These are phyloP conservation scores for Leccinum arenicola DNA, from an alignment of 768 basidiomycete genomes.

Conservation along the genomic window DNA sequence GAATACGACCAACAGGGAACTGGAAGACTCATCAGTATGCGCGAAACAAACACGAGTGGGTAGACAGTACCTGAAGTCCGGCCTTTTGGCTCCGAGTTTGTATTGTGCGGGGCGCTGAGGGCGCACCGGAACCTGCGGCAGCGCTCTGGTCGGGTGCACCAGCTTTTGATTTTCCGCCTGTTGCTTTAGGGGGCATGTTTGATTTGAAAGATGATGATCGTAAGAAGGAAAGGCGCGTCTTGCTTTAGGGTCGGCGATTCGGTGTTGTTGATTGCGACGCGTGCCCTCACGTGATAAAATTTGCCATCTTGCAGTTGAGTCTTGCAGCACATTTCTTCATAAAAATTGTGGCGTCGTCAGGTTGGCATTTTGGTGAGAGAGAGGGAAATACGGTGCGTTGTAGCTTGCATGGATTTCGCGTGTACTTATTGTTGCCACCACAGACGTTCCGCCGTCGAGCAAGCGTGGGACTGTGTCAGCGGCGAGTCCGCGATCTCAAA, in stretches of 20 bases:
- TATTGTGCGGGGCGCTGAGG: constrained; percentile 37
- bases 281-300: constrained; percentile 21
- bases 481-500: background rate
- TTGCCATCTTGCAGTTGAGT: background rate
- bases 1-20: constrained; percentile 98
- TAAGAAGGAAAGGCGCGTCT: constrained; percentile 30
- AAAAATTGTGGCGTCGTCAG: too few relatives aligned
- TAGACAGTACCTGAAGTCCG: constrained; percentile 69
- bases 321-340: background rate
- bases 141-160: constrained; percentile 31
- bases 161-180: constrained; percentile 63
- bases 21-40: constrained; percentile 27
- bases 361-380: too few relatives aligned
- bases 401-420: background rate
- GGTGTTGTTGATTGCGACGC: constrained; percentile 31
- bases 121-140: constrained; percentile 29
- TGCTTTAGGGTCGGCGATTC: constrained; percentile 34
- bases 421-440: background rate
- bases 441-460: background rate
- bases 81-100: constrained; percentile 81
- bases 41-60: background rate
- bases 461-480: background rate
- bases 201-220: constrained; percentile 27
- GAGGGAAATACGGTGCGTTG: background rate
- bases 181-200: constrained; percentile 50